A percentile compares a stretch with the other conserved stretches of the same genome.
Conservation (phyloP, 2,329 filamentous ascomycete genomes). For the Paecilomyces formosus region DNA sequence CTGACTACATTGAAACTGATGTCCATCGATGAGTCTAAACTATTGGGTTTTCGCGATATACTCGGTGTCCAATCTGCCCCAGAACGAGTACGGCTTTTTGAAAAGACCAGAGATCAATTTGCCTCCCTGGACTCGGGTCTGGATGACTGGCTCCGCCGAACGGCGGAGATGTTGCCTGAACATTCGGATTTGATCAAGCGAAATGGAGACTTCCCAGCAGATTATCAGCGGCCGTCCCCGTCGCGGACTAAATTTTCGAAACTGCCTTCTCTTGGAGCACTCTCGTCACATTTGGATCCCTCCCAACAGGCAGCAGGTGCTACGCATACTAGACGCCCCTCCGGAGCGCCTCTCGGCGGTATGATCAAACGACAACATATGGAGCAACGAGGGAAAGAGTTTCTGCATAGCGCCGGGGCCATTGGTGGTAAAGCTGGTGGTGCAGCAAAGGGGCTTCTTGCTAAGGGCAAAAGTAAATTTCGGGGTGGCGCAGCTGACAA, state of each 20-base stretch:
- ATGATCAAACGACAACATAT: slow-evolving; percentile 54
- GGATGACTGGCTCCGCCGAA: slow-evolving; percentile 49
- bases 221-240: slow-evolving; percentile 20
- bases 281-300: slow-evolving; percentile 23
- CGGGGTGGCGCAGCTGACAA: slow-evolving; percentile 63
- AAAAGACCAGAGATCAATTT: slow-evolving; percentile 64
- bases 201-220: slow-evolving; percentile 24
- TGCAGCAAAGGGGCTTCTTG: slow-evolving; percentile 83
- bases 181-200: slow-evolving; percentile 39
- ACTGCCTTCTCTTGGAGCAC: slow-evolving; percentile 22
- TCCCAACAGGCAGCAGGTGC: slow-evolving; percentile 19
- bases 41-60: slow-evolving; percentile 68
- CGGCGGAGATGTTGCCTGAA: slow-evolving; percentile 45
- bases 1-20: slow-evolving; percentile 8
- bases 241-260: slow-evolving; percentile 36
- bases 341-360: slow-evolving; percentile 26
- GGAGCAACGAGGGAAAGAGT: slow-evolving; percentile 77
- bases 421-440: slow-evolving; percentile 63
- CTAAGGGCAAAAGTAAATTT: slow-evolving; percentile 83
- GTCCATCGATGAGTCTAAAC: slow-evolving; percentile 25
- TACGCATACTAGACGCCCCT: slow-evolving; percentile 27
- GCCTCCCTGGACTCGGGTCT: slow-evolving; percentile 68
- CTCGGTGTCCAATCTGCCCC: slow-evolving; percentile 56
- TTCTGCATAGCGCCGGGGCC: slow-evolving; percentile 73
- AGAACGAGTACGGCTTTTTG: slow-evolving; percentile 67